Conservation (phyloP, 1,284 basidiomycete species). For the Lignosus rhinocerotis region DNA sequence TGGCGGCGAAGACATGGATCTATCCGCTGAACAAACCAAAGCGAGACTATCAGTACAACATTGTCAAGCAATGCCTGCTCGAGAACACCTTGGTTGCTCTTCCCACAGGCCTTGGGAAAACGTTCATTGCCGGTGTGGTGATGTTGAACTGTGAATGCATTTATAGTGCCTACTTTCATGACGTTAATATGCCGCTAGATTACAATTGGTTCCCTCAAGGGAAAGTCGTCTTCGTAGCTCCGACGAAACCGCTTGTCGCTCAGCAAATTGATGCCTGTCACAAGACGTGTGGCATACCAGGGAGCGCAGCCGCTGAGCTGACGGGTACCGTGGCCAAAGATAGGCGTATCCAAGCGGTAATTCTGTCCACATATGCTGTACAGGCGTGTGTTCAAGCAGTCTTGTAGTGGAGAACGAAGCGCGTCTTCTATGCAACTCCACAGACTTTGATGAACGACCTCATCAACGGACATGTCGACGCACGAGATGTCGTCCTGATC, state of each 20-base stretch:
- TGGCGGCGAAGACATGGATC: conserved; percentile 87
- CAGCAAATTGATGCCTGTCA: conserved; percentile 97
- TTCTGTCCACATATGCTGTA: conserved; percentile 29
- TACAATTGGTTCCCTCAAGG: conserved; percentile 94
- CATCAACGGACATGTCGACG: conserved; percentile 71
- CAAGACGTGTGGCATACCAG: conserved; percentile 91
- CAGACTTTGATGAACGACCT: conserved; percentile 95
- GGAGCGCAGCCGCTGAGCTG: conserved; percentile 82
- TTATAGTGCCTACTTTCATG: neutral
- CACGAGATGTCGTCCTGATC: conserved; percentile 76
- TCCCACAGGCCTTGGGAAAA: conserved; percentile 97
- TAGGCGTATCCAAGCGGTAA: conserved; percentile 61
- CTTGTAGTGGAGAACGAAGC: conserved; percentile 76
- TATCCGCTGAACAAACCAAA: conserved; percentile 90
- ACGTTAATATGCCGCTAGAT: conserved; percentile 45
- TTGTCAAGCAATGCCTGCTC: conserved; percentile 84
- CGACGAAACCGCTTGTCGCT: conserved; percentile 92
- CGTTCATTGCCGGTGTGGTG: conserved; percentile 95
- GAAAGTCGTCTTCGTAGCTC: conserved; percentile 94
- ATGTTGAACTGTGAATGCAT: conserved; percentile 85
- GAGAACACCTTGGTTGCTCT: conserved; percentile 95
- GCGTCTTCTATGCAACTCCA: conserved; percentile 98
- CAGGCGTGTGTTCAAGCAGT: neutral
- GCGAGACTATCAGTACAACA: conserved; percentile 95
- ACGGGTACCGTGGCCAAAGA: conserved; percentile 70